phyloP scores from a whole-genome alignment of 2,329 filamentous ascomycete genomes.

The Raffaelea ambrosiae region DNA sequence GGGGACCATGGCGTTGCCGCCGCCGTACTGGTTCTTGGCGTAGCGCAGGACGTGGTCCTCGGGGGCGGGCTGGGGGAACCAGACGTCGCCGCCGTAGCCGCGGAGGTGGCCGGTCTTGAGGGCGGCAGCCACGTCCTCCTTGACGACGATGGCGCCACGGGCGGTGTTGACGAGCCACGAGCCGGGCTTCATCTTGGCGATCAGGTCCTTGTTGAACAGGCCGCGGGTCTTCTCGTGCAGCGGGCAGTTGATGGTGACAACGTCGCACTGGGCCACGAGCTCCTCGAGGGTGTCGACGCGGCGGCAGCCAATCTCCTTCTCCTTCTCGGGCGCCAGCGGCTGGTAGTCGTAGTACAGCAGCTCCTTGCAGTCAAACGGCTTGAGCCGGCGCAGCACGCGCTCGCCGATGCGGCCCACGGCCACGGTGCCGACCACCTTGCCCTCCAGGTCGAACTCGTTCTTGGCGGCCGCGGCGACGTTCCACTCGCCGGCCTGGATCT shows the following conservation, averaged over 20 bases:
- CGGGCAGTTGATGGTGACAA: conserved; percentile 99
- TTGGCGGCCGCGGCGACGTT: conserved; percentile 92
- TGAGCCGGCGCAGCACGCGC: conserved; percentile 91
- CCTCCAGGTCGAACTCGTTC: conserved; percentile 96
- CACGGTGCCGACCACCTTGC: conserved; percentile 96
- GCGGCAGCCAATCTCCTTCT: conserved; percentile 92
- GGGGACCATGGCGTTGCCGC: conserved; percentile 96
- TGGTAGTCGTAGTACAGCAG: conserved; percentile 99
- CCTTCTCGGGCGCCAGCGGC: conserved; percentile 72
- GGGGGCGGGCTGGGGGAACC: conserved; percentile 96
- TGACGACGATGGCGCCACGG: conserved; percentile 97
- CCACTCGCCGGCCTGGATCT: conserved; percentile 84
- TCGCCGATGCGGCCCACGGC: conserved; percentile 96
- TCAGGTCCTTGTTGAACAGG: conserved; percentile 94
- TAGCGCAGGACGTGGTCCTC: conserved; percentile 87
- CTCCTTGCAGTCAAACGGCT: conserved; percentile 99
- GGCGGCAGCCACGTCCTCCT: conserved; percentile 94
- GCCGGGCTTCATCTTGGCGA: conserved; percentile 98
- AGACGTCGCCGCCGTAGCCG: conserved; percentile 83
- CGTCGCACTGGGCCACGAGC: conserved; percentile 86
- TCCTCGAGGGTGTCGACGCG: conserved; percentile 86
- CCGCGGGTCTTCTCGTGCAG: conserved; percentile 96
- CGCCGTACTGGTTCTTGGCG: conserved; percentile 90
- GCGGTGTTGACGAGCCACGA: conserved; percentile 98
- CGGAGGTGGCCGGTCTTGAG: conserved; percentile 86